These are phyloP conservation scores for Saturnispora gosingensis DNA, from an alignment of 805 yeast species.

Conservation along the genomic window DNA sequence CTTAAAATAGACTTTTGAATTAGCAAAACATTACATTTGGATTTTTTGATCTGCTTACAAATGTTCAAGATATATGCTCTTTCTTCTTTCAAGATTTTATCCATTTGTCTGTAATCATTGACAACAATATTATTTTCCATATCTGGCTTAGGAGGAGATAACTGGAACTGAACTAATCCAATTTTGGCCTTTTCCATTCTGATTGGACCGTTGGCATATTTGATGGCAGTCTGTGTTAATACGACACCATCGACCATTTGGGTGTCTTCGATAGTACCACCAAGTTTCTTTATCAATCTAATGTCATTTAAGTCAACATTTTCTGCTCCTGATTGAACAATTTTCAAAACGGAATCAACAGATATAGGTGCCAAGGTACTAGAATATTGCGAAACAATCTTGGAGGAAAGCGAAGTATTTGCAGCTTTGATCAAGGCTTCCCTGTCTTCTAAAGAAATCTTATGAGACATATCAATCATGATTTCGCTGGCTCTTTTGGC, in stretches of 20 bases:
- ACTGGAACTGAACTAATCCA: constrained; percentile 86
- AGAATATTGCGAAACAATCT: constrained; percentile 91
- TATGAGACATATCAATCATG: constrained; percentile 73
- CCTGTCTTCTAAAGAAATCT: constrained; percentile 69
- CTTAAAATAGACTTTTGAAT: constrained; percentile 90
- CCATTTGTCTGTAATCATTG: constrained; percentile 98
- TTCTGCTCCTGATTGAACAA: constrained; percentile 36
- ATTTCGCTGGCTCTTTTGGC: constrained; percentile 77
- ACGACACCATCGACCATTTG: constrained; percentile 90
- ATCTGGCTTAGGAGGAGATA: constrained; percentile 95
- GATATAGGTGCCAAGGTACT: constrained; percentile 83
- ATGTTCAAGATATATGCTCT: constrained; percentile 90
- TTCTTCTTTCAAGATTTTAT: constrained; percentile 94
- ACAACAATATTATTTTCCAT: constrained; percentile 97
- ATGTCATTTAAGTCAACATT: constrained; percentile 83
- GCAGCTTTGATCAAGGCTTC: constrained; percentile 88
- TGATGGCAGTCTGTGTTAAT: constrained; percentile 80
- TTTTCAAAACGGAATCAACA: constrained; percentile 84
- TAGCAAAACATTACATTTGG: constrained; percentile 87
- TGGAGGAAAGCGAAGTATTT: constrained; percentile 84
- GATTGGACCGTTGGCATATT: constrained; percentile 90
- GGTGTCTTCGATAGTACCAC: constrained; percentile 97
- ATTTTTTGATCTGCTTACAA: constrained; percentile 92
- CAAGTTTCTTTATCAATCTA: constrained; percentile 84
- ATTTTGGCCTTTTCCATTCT: constrained; percentile 90